phyloP scores from a whole-genome alignment of 164 flowering plant genomes.

The Tetracentron sinense region DNA sequence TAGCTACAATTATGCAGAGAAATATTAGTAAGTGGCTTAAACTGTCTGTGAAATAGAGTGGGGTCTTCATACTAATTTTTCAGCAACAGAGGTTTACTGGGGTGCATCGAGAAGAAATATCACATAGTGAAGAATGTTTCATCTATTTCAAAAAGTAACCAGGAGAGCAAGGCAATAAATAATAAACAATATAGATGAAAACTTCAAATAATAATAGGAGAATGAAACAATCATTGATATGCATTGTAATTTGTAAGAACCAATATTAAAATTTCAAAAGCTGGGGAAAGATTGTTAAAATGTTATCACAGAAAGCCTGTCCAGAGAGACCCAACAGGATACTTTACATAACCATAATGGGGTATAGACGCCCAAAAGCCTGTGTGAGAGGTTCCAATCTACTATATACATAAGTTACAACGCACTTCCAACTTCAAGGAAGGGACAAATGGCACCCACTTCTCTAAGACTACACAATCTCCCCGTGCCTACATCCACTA shows the following conservation, averaged over 20 bases:
- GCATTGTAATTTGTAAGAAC: constrained; percentile 6
- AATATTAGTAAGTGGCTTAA: not conserved
- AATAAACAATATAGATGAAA: not conserved
- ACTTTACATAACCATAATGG: constrained; percentile 38
- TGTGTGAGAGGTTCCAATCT: constrained; percentile 32
- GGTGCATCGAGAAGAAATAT: not conserved
- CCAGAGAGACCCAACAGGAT: constrained; percentile 39
- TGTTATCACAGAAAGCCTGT: constrained; percentile 32
- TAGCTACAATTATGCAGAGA: not conserved
- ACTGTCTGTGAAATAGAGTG: not conserved
- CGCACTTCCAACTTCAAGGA: constrained; percentile 33
- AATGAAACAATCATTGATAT: constrained; percentile 7
- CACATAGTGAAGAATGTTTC: not conserved
- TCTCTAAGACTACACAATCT: constrained; percentile 47
- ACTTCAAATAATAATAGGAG: not conserved
- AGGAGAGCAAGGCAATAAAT: not conserved
- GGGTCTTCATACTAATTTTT: not conserved
- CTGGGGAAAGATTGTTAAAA: constrained; percentile 23
- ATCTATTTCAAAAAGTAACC: not conserved
- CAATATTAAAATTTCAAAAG: not conserved
- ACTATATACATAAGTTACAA: constrained; percentile 60
- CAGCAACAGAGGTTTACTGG: not conserved
- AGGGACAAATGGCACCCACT: constrained; percentile 24
- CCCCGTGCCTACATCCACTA: constrained; percentile 70
- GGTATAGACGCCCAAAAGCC: constrained; percentile 28